A percentile compares a stretch with the other conserved stretches of the same genome.
phyloP scores from a whole-genome alignment of 2,329 filamentous ascomycete genomes.

The Cyphellophora europaea region DNA sequence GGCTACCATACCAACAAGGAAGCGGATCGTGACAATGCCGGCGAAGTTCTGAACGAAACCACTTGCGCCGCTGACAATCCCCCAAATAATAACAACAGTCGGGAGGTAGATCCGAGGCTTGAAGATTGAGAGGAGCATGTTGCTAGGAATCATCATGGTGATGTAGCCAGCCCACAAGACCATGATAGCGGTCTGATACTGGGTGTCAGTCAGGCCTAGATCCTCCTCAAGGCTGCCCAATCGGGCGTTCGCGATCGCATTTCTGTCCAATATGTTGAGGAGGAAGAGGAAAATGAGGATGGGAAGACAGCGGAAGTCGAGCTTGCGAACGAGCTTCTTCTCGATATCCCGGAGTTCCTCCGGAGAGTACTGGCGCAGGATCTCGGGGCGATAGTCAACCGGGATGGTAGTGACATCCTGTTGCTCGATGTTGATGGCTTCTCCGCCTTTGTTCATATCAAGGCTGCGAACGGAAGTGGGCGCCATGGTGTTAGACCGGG shows the following conservation, averaged over 20 bases:
- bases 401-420: too few species aligned
- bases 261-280: too few species aligned
- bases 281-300: too few species aligned
- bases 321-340: conserved; percentile 54
- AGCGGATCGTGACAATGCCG: too few species aligned
- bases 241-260: conserved; percentile 46
- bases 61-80: conserved; percentile 33
- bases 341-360: conserved; percentile 47
- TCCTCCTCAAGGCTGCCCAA: conserved; percentile 42
- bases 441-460: too few species aligned
- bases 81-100: conserved; percentile 17
- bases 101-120: conserved; percentile 7
- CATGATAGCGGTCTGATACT: conserved; percentile 29
- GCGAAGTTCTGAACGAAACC: conserved; percentile 41
- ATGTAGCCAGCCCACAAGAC: conserved; percentile 51
- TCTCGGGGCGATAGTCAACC: too few species aligned
- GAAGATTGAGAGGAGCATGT: conserved; percentile 30
- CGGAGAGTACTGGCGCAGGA: too few species aligned
- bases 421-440: too few species aligned
- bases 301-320: conserved; percentile 58
- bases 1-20: not conserved
- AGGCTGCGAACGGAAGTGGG: too few species aligned
- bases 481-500: too few species aligned
- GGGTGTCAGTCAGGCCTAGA: conserved; percentile 19
- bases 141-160: conserved; percentile 39